Percentiles rank a stretch among this genome's conserved stretches.
Evolutionary conservation across 352 stramenopile species (phyloP).

Genomic region (Phytophthora vignae): DNA sequence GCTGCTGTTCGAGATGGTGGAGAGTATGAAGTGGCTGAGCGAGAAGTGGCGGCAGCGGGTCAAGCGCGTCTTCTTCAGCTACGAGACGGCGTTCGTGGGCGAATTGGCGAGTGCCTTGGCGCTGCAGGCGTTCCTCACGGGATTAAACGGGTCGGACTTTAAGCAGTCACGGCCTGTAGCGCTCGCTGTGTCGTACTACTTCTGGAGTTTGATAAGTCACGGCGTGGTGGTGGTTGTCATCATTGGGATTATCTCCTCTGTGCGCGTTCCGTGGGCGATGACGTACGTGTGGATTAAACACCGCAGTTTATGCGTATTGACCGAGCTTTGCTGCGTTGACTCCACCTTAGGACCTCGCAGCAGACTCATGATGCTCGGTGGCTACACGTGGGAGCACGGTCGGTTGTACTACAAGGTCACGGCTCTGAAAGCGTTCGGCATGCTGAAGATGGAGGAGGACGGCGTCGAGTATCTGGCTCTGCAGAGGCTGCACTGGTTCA

Average conservation of each 20-base stretch:
- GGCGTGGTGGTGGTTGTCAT: constrained; percentile 17
- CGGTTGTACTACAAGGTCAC: constrained; percentile 15
- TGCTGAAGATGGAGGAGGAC: constrained; percentile 13
- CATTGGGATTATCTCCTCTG: constrained; percentile 5
- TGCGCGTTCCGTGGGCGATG: constrained; percentile 4
- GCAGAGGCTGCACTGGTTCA: constrained; percentile 14
- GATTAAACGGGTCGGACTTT: constrained; percentile 14
- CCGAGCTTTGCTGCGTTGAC: constrained; percentile 20
- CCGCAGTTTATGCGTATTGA: constrained; percentile 6
- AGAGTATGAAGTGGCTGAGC: constrained; percentile 1
- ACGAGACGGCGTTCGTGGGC: constrained; percentile 13
- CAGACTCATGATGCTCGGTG: constrained; percentile 8
- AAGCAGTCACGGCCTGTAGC: background rate
- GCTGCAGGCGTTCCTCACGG: constrained; percentile 8
- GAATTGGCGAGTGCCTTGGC: background rate
- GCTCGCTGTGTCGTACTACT: constrained; percentile 18
- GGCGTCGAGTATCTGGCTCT: constrained; percentile 14
- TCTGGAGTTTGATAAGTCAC: constrained; percentile 22
- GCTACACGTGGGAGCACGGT: constrained; percentile 7
- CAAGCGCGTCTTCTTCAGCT: constrained; percentile 16
- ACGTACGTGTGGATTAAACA: constrained; percentile 15
- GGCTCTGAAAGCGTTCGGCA: constrained; percentile 12
- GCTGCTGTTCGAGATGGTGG: constrained; percentile 12
- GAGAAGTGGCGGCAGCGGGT: background rate
- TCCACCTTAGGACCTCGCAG: constrained; percentile 5